Evolutionary conservation across 768 basidiomycete species (phyloP), one percentile per base, ranked within the genome.

Genomic region (Coprinopsis marcescibilis): DNA sequence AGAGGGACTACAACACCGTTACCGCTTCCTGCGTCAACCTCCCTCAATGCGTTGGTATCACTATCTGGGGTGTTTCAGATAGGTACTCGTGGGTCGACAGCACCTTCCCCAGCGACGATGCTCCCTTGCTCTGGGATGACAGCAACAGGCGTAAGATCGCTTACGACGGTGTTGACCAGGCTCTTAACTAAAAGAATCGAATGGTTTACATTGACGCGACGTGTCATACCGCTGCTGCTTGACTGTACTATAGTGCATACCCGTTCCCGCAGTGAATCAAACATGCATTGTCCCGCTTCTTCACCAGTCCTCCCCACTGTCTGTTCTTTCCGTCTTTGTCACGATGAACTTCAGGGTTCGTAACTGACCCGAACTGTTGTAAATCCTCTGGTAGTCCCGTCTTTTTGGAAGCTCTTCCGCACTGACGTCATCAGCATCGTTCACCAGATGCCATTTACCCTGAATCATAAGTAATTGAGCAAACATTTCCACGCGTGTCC

Each of bases 1-100:
- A 73, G 55, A 65, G 62, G 50, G 81, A 84, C 57, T 84, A 81
- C 53, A 61, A 72, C 59, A 70, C 67, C 21, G 73, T 82, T 35
- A 69, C 83, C 44, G 49, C 60, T n/a, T 75, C 78, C 11, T 84
- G 82, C 57, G 68, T 71, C 51, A 65, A 65, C 24, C 64, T 72
- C 5, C 38, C 60, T 1, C 60, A 58, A 0, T 76, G 73, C 42
- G 58, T 76, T 49, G 73, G 73, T 14, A 64, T 74, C 24, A 73
- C 71, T 1, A 59, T 72, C 30, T 75, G 72, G 73, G 73, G 70
- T 46, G 68, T 62, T 49, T 72, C 70, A 29, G 71, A 74, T 43
- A 70, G 70, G 58, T 56, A 64, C 49, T 60, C 58, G 15, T 64
- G 62, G 62, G 54, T 59, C 25, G 50, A 60, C 3, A 36, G 51